Evolutionary conservation across 441 rosid genomes (phyloP).

Genomic region (Eruca vesicaria): DNA sequence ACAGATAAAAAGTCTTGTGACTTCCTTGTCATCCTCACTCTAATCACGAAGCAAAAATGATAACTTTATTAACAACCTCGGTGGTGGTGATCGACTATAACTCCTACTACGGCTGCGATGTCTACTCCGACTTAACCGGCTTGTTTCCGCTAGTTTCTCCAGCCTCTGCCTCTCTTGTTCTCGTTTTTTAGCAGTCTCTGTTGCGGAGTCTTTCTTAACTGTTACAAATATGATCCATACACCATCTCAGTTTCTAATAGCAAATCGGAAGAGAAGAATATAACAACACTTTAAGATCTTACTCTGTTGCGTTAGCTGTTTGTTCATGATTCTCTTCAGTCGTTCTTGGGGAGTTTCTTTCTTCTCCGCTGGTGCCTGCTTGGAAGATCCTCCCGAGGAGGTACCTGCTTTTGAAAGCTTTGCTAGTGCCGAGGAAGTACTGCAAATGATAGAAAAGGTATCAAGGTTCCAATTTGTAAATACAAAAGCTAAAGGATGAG

Average conservation of each 20-base stretch:
- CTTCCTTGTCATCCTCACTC: slow-evolving; percentile 27
- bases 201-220: slow-evolving; percentile 97
- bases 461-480: background rate
- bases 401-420: slow-evolving; percentile 72
- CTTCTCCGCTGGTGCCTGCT: slow-evolving; percentile 67
- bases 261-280: background rate
- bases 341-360: slow-evolving; percentile 99
- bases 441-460: slow-evolving; percentile 25
- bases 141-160: slow-evolving; percentile 91
- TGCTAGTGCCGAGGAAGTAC: slow-evolving; percentile 68
- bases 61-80: slow-evolving; percentile 54
- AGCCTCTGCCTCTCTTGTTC: slow-evolving; percentile 90
- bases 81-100: slow-evolving; percentile 81
- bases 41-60: slow-evolving; percentile 28
- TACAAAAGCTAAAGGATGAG: background rate
- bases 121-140: slow-evolving; percentile 62
- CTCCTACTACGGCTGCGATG: slow-evolving; percentile 82
- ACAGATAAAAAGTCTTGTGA: background rate
- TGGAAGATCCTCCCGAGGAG: slow-evolving; percentile 49
- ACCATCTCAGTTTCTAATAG: slow-evolving; percentile 1
- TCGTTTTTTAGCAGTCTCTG: slow-evolving; percentile 84
- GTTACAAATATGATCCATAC: slow-evolving; percentile 28
- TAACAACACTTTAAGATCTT: slow-evolving; percentile 30
- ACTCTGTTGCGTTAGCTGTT: slow-evolving; percentile 90
- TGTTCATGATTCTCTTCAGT: slow-evolving; percentile 94